Evolutionary conservation across 2,329 filamentous ascomycete species (phyloP).

Genomic region (Fusarium torulosum): DNA sequence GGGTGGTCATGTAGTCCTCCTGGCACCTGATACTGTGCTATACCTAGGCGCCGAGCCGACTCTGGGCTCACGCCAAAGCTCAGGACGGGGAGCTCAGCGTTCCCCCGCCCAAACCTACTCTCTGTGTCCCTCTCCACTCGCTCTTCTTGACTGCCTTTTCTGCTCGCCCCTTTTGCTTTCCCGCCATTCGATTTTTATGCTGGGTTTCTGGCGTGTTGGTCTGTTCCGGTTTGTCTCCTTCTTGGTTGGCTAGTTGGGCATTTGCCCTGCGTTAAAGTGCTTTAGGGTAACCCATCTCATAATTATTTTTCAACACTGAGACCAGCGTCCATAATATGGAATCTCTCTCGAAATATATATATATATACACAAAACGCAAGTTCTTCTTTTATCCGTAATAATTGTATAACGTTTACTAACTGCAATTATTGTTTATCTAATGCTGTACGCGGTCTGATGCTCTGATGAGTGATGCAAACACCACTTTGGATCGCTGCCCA

Average conservation of each 20-base stretch:
- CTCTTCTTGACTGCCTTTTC: conserved; percentile 44
- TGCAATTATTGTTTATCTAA: background rate
- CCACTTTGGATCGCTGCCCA: conserved; percentile 40
- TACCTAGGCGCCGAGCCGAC: conserved; percentile 47
- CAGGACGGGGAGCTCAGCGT: conserved; percentile 50
- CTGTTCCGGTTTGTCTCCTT: background rate
- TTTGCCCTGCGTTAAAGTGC: background rate
- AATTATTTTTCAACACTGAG: background rate
- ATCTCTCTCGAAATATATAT: no score
- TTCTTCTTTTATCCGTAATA: no score
- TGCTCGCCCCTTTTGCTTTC: conserved; percentile 28
- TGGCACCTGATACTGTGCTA: conserved; percentile 55
- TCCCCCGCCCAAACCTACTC: conserved; percentile 48
- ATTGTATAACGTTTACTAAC: no score
- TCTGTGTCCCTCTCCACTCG: conserved; percentile 47
- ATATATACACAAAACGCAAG: no score
- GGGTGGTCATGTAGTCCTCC: conserved; percentile 52
- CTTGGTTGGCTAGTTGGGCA: conserved; percentile 5
- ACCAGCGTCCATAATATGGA: background rate
- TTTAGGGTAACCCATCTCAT: background rate
- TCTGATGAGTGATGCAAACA: background rate
- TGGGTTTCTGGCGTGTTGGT: conserved; percentile 24
- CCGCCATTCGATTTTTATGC: conserved; percentile 38
- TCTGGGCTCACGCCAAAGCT: conserved; percentile 37
- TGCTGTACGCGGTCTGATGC: background rate